Percentiles rank a stretch among this genome's conserved stretches.
Conservation (phyloP, 163 green algal genomes). For the Scenedesmus sp. region DNA sequence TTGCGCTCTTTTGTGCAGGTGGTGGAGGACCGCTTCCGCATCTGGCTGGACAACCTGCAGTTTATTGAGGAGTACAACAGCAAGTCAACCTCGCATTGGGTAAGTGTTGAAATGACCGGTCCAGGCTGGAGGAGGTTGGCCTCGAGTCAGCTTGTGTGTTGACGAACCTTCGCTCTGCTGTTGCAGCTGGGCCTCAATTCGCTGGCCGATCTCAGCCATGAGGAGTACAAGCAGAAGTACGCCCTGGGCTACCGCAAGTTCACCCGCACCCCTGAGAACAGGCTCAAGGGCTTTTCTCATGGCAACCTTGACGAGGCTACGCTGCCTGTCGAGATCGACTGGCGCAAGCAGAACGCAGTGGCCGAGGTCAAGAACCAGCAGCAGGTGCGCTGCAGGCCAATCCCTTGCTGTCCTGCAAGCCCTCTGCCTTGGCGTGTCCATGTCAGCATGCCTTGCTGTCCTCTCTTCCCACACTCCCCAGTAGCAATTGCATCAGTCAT, state of each 20-base stretch:
- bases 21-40: slow-evolving; percentile 74
- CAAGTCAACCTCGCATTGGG: slow-evolving; percentile 65
- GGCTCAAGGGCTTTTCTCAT: slow-evolving; percentile 71
- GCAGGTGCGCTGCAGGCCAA: slow-evolving; percentile 58
- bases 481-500: not conserved
- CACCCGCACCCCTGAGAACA: slow-evolving; percentile 37
- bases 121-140: not conserved
- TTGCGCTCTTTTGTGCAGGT: slow-evolving; percentile 62
- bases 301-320: slow-evolving; percentile 59
- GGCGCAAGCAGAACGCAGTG: slow-evolving; percentile 85
- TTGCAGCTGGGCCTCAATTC: slow-evolving; percentile 80
- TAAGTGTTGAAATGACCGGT: slow-evolving; percentile 15
- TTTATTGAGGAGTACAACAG: slow-evolving; percentile 85
- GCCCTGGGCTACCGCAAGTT: slow-evolving; percentile 38
- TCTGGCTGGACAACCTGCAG: slow-evolving; percentile 87
- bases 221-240: slow-evolving; percentile 80
- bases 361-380: slow-evolving; percentile 95
- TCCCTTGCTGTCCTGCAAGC: not conserved
- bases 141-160: not conserved
- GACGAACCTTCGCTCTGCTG: not conserved
- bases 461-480: not conserved
- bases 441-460: not conserved
- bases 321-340: slow-evolving; percentile 80
- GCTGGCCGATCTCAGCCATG: slow-evolving; percentile 84
- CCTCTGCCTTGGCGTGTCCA: not conserved